phyloP scores from a whole-genome alignment of 306 rosid species.

The Gastrolobium bilobum region DNA sequence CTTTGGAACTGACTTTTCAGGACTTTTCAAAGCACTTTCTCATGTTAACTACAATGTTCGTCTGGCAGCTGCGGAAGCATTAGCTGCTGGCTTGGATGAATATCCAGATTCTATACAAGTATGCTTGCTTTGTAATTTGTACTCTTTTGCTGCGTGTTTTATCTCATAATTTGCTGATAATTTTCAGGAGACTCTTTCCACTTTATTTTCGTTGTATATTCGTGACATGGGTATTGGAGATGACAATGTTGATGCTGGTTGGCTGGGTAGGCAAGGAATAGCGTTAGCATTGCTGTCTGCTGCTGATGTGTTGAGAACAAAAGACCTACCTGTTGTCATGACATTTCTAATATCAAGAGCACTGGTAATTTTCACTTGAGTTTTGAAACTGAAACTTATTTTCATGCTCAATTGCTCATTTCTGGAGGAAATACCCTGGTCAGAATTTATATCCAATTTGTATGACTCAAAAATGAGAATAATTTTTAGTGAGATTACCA shows the following conservation, averaged over 20 bases:
- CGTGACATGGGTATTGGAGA: constrained; percentile 73
- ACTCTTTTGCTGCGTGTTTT: neutral
- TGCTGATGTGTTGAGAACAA: constrained; percentile 93
- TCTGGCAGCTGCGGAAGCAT: constrained; percentile 92
- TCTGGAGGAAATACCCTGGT: neutral
- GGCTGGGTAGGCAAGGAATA: constrained; percentile 98
- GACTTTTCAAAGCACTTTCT: constrained; percentile 89
- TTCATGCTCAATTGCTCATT: constrained; percentile 37
- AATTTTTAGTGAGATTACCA: neutral
- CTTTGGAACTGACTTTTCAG: constrained; percentile 89
- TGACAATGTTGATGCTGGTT: constrained; percentile 78
- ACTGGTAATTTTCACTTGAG: constrained; percentile 65
- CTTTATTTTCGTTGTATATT: constrained; percentile 86
- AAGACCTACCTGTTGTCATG: constrained; percentile 94
- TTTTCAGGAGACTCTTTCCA: constrained; percentile 89
- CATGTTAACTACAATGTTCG: constrained; percentile 85
- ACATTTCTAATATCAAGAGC: constrained; percentile 96
- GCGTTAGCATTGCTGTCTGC: constrained; percentile 87
- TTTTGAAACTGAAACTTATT: constrained; percentile 8
- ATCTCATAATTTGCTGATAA: constrained; percentile 44
- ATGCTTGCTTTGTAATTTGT: constrained; percentile 46
- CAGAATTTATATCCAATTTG: neutral
- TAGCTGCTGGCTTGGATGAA: constrained; percentile 97
- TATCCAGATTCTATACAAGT: constrained; percentile 92
- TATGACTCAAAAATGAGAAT: neutral